Percentiles rank a stretch among this genome's conserved stretches.
phyloP scores from a whole-genome alignment of 306 rosid genomes.

The Trifolium fragiferum region DNA sequence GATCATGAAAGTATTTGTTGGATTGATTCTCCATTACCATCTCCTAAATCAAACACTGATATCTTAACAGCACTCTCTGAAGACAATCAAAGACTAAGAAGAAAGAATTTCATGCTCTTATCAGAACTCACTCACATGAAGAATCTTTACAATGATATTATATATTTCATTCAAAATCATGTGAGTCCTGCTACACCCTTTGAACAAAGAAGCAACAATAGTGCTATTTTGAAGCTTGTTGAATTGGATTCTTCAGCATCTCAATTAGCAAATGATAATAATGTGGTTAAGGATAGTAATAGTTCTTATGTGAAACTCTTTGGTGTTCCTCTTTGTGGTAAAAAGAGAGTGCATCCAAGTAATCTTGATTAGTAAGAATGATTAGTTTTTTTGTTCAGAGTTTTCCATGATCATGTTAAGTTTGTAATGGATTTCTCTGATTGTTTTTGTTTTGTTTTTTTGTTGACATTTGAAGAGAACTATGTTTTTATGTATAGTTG shows the following conservation, averaged over 20 bases:
- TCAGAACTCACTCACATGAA: constrained; percentile 82
- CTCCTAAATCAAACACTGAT: constrained; percentile 49
- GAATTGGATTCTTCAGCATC: constrained; percentile 56
- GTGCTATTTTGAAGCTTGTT: constrained; percentile 47
- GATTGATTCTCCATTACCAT: constrained; percentile 45
- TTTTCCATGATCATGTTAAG: neutral
- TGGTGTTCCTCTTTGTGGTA: constrained; percentile 67
- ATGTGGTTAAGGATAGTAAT: constrained; percentile 20
- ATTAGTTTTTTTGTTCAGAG: neutral
- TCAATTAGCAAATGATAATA: constrained; percentile 32
- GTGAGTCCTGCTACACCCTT: constrained; percentile 59
- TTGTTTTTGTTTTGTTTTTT: neutral
- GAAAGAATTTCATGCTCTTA: constrained; percentile 68
- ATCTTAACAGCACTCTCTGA: constrained; percentile 63
- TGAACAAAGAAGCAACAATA: constrained; percentile 36
- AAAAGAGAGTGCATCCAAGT: constrained; percentile 62
- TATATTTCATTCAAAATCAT: constrained; percentile 78
- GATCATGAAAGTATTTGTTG: constrained; percentile 47
- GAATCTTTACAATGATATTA: constrained; percentile 81
- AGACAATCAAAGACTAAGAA: constrained; percentile 73
- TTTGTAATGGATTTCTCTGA: neutral
- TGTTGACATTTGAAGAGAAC: constrained; percentile 39
- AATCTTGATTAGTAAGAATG: constrained; percentile 31
- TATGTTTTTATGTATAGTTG: constrained; percentile 41
- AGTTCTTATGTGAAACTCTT: constrained; percentile 56